phyloP scores from a whole-genome alignment of 768 basidiomycete genomes.

The Pholiota molesta region DNA sequence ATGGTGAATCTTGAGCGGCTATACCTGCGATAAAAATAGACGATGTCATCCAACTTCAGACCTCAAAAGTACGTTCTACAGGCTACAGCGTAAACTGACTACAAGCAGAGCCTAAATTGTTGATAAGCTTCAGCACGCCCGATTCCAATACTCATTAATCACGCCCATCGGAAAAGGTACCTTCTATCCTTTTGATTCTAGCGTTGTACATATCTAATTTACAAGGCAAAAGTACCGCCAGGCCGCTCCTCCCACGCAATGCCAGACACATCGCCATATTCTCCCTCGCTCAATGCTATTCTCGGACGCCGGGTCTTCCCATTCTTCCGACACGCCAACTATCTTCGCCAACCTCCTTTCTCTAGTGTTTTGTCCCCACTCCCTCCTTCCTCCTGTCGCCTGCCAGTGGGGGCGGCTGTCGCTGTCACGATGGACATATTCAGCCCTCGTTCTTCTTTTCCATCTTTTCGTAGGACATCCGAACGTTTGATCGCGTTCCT shows the following conservation, averaged over 20 bases:
- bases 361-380: background rate
- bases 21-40: background rate
- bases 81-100: background rate
- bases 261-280: background rate
- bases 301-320: background rate
- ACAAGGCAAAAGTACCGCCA: background rate
- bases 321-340: conserved; percentile 2
- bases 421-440: conserved; percentile 2
- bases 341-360: background rate
- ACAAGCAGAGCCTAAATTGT: background rate
- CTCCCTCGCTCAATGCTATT: background rate
- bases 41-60: background rate
- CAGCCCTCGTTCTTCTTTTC: conserved; percentile 7
- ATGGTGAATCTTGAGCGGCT: background rate
- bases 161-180: background rate
- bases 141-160: background rate
- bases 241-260: background rate
- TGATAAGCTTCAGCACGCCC: background rate
- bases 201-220: background rate
- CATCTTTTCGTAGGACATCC: conserved; percentile 3
- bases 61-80: background rate
- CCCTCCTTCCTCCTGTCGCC: background rate
- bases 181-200: background rate
- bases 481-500: conserved; percentile 6
- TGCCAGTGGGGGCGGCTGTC: background rate